Base-by-base conservation (phyloP, 257 asterid species). In the Solanum lignicaule region DNA sequence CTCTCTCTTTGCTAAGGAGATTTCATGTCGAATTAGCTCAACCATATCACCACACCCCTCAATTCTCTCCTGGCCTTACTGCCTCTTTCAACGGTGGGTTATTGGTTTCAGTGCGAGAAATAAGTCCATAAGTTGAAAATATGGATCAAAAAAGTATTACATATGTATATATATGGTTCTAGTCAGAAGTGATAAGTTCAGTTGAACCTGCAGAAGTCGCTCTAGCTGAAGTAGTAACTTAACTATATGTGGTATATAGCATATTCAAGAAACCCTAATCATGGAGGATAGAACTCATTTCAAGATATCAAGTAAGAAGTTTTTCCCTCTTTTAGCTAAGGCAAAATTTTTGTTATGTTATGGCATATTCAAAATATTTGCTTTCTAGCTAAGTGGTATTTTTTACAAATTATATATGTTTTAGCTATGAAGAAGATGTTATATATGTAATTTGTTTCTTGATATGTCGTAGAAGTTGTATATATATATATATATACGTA, bases 51-150 rank as follows among this genome's bases (percentile, higher is more conserved):
- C 38, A 71, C 84, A 75, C 5, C 0, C 96, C 94, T 5, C 86
- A 89, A 1, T 95, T 95, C 90, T 94, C 98, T 6, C 98, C 98
- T 0, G 98, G 98, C 32, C 92, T 95, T 1, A 94, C 98, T 0
- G 94, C 98, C 41, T 93, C 98, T 25, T 95, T 93, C 85, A 88
- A 72, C 0, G 94, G 92, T 11, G 98, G 98, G 36, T 78, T 95
- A n/a, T 88, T 75, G n/a, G 93, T 92, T 84, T 39, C 83, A 4
- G 91, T 92, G 69, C 93, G 86, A 78, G 86, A 66, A 90, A 87
- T 89, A 58, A 55, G 31, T 83, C 29, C 87, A 21, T 66, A 66
- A 46, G 27, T 25, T 35, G 27, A 76, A 65, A 4, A 46, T 3
- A 4, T 81, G 16, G 36, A 82, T 82, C 9, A 52, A 43, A 48